Percentiles rank a stretch among this genome's conserved stretches.
phyloP scores from a whole-genome alignment of 345 rosid species.

The Arabidopsis arenosa region DNA sequence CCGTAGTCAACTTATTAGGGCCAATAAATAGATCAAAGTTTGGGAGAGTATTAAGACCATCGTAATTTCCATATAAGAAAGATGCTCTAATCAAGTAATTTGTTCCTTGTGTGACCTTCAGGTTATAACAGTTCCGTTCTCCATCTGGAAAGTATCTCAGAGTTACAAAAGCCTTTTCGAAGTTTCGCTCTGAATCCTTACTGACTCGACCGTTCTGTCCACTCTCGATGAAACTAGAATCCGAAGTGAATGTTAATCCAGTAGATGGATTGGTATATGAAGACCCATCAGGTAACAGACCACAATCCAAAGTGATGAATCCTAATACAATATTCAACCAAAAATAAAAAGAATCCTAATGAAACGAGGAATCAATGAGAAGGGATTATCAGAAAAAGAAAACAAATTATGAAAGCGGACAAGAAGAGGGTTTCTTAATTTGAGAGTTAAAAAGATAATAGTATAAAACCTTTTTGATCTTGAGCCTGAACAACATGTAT shows the following conservation, averaged over 20 bases:
- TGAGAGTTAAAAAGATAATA: neutral
- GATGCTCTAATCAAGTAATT: neutral
- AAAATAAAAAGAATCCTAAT: neutral
- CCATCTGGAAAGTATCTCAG: neutral
- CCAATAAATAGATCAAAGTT: neutral
- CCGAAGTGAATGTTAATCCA: neutral
- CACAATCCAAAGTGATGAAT: constrained; percentile 1
- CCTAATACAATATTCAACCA: neutral
- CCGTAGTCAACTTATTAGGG: neutral
- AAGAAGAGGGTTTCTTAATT: neutral
- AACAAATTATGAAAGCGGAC: neutral
- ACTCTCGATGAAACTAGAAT: neutral
- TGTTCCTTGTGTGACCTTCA: neutral
- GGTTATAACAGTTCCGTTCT: neutral
- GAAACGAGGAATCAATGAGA: neutral
- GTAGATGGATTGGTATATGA: neutral
- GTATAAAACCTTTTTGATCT: neutral
- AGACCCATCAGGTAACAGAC: constrained; percentile 1
- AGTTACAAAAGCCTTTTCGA: neutral
- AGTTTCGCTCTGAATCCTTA: neutral
- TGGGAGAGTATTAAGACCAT: neutral
- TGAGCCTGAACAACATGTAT: neutral
- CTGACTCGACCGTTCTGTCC: neutral
- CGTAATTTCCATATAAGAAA: neutral
- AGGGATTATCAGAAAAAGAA: neutral